A percentile compares a stretch with the other conserved stretches of the same genome.
Evolutionary conservation across 805 yeast genomes (phyloP).

Genomic region (Candida germanica): DNA sequence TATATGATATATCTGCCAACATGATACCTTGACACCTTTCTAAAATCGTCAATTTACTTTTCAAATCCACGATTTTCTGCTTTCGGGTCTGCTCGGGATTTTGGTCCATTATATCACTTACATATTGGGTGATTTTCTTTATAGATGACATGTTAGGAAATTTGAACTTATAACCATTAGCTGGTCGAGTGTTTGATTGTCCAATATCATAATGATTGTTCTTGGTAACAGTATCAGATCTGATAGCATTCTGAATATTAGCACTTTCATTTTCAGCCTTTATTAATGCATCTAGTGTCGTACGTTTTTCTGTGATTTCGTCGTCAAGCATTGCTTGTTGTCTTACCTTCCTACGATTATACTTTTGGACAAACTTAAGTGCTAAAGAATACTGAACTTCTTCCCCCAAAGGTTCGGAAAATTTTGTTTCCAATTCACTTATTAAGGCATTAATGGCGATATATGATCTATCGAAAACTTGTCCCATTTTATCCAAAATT

Average conservation of each 20-base stretch:
- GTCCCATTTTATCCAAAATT: conserved; percentile 75
- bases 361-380: conserved; percentile 56
- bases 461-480: conserved; percentile 71
- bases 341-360: conserved; percentile 42
- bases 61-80: conserved; percentile 46
- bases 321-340: conserved; percentile 31
- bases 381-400: conserved; percentile 64
- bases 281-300: conserved; percentile 27
- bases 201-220: conserved; percentile 21
- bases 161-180: conserved; percentile 35
- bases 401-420: conserved; percentile 67
- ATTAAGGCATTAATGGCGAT: conserved; percentile 52
- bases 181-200: conserved; percentile 6
- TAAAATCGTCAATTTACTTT: conserved; percentile 50
- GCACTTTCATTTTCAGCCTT: conserved; percentile 28
- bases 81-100: conserved; percentile 66
- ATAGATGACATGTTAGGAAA: conserved; percentile 38
- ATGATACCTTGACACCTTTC: conserved; percentile 48
- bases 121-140: conserved; percentile 49
- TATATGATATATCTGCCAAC: conserved; percentile 38
- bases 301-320: conserved; percentile 30
- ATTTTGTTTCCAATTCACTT: conserved; percentile 52
- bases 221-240: conserved; percentile 19
- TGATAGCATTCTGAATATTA: conserved; percentile 23
- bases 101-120: conserved; percentile 57